Evolutionary conservation across 2,329 filamentous ascomycete species (phyloP).

Genomic region (Fusarium protoensiforme): DNA sequence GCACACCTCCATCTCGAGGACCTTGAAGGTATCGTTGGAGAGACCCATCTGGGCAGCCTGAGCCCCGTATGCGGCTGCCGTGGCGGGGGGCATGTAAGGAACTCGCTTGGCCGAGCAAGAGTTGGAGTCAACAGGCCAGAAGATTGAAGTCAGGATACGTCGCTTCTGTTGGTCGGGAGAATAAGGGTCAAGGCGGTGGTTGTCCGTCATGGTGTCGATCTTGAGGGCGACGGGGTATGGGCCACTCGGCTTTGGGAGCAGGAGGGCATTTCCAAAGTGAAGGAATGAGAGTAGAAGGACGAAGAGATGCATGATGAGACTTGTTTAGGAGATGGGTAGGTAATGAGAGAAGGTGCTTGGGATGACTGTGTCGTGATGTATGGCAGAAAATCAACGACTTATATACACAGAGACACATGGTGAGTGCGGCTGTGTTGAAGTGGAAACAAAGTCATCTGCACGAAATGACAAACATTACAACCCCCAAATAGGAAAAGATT

Average conservation of each 20-base stretch:
- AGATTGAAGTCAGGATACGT: conserved; percentile 45
- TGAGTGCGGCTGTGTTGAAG: background rate
- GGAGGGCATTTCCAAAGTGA: conserved; percentile 32
- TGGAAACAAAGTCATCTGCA: background rate
- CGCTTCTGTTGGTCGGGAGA: conserved; percentile 39
- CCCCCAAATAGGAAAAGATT: conserved; percentile 13
- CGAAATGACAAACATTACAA: background rate
- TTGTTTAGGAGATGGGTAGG: background rate
- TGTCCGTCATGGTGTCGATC: conserved; percentile 44
- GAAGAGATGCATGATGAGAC: conserved; percentile 31
- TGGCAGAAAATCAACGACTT: background rate
- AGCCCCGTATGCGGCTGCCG: conserved; percentile 45
- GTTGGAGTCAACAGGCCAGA: conserved; percentile 43
- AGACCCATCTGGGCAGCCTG: conserved; percentile 43
- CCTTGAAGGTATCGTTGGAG: conserved; percentile 44
- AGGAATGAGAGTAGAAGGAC: conserved; percentile 24
- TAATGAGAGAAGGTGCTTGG: background rate
- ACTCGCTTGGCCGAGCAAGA: conserved; percentile 32
- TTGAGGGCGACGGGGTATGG: conserved; percentile 45
- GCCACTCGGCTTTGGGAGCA: conserved; percentile 45
- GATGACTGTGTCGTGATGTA: background rate
- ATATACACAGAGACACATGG: background rate
- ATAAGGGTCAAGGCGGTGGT: conserved; percentile 46
- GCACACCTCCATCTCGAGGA: conserved; percentile 43
- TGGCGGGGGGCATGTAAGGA: conserved; percentile 49